These are phyloP conservation scores for Jacaranda copaia DNA, from an alignment of 257 asterid genomes.

Conservation along the genomic window DNA sequence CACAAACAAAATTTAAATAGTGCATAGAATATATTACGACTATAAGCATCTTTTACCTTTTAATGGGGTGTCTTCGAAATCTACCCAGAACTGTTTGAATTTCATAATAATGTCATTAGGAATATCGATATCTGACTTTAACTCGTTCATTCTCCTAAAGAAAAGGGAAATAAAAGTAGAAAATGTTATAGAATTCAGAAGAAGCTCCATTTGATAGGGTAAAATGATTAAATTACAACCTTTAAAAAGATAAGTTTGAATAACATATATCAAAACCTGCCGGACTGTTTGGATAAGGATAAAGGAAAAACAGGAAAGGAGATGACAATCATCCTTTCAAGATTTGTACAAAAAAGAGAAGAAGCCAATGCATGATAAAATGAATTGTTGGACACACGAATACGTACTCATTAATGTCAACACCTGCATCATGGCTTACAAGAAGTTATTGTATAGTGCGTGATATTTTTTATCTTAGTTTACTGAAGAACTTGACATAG, in stretches of 20 bases:
- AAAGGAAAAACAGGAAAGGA: background rate
- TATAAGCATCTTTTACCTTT: conserved; percentile 58
- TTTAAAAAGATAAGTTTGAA: background rate
- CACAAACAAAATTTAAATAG: conserved; percentile 14
- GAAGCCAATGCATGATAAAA: background rate
- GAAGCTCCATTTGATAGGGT: conserved; percentile 17
- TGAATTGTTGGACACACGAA: background rate
- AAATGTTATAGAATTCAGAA: conserved; percentile 11
- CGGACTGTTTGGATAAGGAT: background rate
- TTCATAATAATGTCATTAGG: conserved; percentile 69
- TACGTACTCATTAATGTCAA: background rate
- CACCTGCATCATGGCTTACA: background rate
- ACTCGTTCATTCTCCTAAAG: conserved; percentile 84
- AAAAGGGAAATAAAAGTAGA: conserved; percentile 14
- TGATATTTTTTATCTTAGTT: too few relatives aligned
- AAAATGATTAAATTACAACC: conserved; percentile 13
- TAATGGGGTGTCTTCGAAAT: conserved; percentile 74
- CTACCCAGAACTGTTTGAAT: conserved; percentile 86
- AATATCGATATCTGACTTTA: conserved; percentile 78
- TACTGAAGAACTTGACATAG: too few relatives aligned
- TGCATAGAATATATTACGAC: background rate
- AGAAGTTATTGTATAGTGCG: too few relatives aligned
- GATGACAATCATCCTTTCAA: background rate
- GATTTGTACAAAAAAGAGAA: background rate
- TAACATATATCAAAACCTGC: background rate